A percentile compares a stretch with the other conserved stretches of the same genome.
These are phyloP conservation scores for Ganoderma meredithae DNA, from an alignment of 1,284 basidiomycete species.

Conservation along the genomic window DNA sequence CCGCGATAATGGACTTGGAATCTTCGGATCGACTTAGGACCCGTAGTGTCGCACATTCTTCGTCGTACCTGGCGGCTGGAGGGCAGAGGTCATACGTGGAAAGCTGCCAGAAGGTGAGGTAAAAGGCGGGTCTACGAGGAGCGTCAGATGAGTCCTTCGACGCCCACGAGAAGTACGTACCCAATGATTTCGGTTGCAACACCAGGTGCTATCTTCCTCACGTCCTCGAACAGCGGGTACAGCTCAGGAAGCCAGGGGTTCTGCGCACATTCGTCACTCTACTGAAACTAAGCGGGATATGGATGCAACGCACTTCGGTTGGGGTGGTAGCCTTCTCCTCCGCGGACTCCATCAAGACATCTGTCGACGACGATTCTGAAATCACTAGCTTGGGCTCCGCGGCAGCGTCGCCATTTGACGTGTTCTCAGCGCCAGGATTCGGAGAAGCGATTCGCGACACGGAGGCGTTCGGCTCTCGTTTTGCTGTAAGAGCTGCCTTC, in stretches of 20 bases:
- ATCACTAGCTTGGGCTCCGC: conserved; percentile 44
- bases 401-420: conserved; percentile 43
- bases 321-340: conserved; percentile 29
- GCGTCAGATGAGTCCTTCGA: background rate
- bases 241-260: conserved; percentile 82
- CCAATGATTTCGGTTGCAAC: conserved; percentile 73
- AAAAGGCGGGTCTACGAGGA: conserved; percentile 83
- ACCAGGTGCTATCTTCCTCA: conserved; percentile 71
- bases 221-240: conserved; percentile 70
- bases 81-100: conserved; percentile 87
- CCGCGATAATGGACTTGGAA: conserved; percentile 60
- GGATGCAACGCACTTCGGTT: conserved; percentile 22
- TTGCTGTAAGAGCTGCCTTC: conserved; percentile 77
- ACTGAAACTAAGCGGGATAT: background rate
- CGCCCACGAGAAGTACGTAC: conserved; percentile 49
- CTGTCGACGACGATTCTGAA: conserved; percentile 45
- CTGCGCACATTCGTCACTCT: conserved; percentile 43
- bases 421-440: conserved; percentile 45
- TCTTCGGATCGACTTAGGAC: conserved; percentile 71
- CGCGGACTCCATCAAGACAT: conserved; percentile 56
- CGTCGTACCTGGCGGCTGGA: conserved; percentile 73
- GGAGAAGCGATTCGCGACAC: conserved; percentile 69
- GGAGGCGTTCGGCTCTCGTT: conserved; percentile 68
- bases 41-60: conserved; percentile 66
- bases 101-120: conserved; percentile 94